Base-by-base conservation (phyloP, 495 filamentous ascomycete genomes). In the Thermothielavioides terrestris region DNA sequence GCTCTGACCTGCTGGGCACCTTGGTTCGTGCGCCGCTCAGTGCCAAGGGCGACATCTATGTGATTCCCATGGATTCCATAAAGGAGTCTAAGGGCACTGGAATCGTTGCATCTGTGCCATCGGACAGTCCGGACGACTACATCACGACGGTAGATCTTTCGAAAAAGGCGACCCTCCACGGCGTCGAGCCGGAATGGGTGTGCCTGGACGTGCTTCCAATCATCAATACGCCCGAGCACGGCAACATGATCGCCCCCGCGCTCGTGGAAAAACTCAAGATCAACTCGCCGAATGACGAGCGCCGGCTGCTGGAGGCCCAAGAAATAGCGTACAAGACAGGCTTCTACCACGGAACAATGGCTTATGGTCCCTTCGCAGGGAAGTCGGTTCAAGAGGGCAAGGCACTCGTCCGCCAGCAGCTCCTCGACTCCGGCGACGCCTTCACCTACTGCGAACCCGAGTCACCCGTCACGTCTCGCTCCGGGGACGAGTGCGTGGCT, bases 141-240 rank as follows among this genome's bases (percentile, higher is more conserved):
- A 86, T 86, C 47, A 96, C 88, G n/a, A 72, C 91, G 40, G 73
- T 73, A 27, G 91, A 97, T 48, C 77, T 97, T 43, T 79, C 82
- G 17, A 95, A 95, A 76, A 96, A 97, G 75, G 78, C 89, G 11
- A 89, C 95, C 3, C 95, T 86, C 72, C 95, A 97, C 64, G 82
- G 82, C 39, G 95, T 97, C 67, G 81, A 92, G 67, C 92, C 90
- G 68, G 88, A 96, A 58, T 97, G 92, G 91, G 89, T 83, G 2
- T 82, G 90, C 59, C 69, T 89, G 30, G 87, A 94, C 44, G 88
- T 95, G 48, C 52, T 82, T 40, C 86, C 90, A 35, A 83, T 96
- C 53, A 95, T 97, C 51, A 74, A 88, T 22, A 96, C 91, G 11
- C 90, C 90, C 1, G 81, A 81, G n/a, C 94, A 91, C 62, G 81